Evolutionary conservation across 148 eudicot genomes (phyloP), one percentile per base, ranked within the genome.

Genomic region (Rhododendron henanense): DNA sequence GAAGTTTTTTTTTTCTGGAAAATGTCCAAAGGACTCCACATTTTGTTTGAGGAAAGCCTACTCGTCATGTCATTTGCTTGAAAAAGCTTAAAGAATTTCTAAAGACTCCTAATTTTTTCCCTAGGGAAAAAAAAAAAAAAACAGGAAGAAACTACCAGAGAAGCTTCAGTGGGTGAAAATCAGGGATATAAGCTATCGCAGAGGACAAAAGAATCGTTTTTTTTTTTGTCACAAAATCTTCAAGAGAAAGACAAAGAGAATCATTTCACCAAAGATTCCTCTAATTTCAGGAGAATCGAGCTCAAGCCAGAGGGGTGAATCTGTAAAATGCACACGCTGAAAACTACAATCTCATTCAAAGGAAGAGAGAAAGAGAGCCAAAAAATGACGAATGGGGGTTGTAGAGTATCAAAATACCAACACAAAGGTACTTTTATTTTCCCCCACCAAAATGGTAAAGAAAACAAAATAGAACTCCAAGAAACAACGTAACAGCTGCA

Each of bases 201-300:
- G 3, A 51, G n/a, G 5, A 75, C 41, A 33, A 55, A 53, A 35
- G 35, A 67, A 69, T 47, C 44, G n/a, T 28, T 28, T n/a, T 45
- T 55, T 76, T 71, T 55, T 18, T 35, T 45, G 41, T 16, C 73
- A 33, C n/a, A 63, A 77, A 87, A 84, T 65, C 73, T 84, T 87
- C 79, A 84, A 51, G 57, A 67, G 53, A 50, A 78, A 87, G 86
- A 79, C 16, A 79, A n/a, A 79, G 28, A 84, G 88, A 87, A 83
- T 78, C 67, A 50, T 65, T 67, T 83, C 86, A 39, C 19, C 81
- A 78, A 76, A 5, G 65, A 76, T 76, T 82, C 85, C 85, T 28
- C 19, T 47, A 53, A 35, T 83, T 78, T 19, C 74, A 18, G 63
- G 75, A 25, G 48, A 74, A 74, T 51, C 86, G 53, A 63, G n/a